Percentiles rank a stretch among this genome's conserved stretches.
Conservation (phyloP, 192 early-diverging fungal genomes). For the Phlyctochytrium arcticum region DNA sequence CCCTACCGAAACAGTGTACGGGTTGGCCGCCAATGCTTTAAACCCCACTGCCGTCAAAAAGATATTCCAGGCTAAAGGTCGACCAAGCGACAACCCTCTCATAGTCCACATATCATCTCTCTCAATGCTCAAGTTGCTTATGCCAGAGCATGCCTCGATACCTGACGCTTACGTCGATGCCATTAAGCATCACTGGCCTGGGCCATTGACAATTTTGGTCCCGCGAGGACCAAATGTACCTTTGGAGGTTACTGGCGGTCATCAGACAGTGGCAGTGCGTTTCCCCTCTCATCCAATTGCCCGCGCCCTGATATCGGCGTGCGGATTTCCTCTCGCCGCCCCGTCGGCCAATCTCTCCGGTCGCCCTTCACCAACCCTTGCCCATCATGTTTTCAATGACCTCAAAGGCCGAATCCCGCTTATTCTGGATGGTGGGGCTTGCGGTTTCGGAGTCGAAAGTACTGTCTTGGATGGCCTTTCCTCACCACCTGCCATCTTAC, state of each 20-base stretch:
- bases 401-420: constrained; percentile 75
- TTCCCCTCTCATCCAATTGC: constrained; percentile 91
- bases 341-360: constrained; percentile 98
- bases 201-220: constrained; percentile 86
- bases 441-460: constrained; percentile 86
- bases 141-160: constrained; percentile 43
- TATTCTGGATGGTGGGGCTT: constrained; percentile 86
- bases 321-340: constrained; percentile 89
- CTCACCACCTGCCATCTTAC: constrained; percentile 69
- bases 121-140: constrained; percentile 74
- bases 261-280: constrained; percentile 82
- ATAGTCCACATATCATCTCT: constrained; percentile 95
- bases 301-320: constrained; percentile 76
- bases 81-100: constrained; percentile 94
- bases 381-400: constrained; percentile 82
- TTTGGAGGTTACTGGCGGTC: constrained; percentile 74
- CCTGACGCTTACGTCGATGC: constrained; percentile 66
- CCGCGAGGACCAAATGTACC: constrained; percentile 72
- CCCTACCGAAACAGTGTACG: constrained; percentile 99
- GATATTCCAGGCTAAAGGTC: constrained; percentile 83
- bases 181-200: constrained; percentile 82
- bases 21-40: constrained; percentile 87
- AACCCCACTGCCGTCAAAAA: constrained; percentile 55
- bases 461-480: constrained; percentile 89
- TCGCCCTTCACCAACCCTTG: constrained; percentile 89